Conservation (phyloP, 1,284 basidiomycete species). For the Austroboletus olivaceoglutinosus region DNA sequence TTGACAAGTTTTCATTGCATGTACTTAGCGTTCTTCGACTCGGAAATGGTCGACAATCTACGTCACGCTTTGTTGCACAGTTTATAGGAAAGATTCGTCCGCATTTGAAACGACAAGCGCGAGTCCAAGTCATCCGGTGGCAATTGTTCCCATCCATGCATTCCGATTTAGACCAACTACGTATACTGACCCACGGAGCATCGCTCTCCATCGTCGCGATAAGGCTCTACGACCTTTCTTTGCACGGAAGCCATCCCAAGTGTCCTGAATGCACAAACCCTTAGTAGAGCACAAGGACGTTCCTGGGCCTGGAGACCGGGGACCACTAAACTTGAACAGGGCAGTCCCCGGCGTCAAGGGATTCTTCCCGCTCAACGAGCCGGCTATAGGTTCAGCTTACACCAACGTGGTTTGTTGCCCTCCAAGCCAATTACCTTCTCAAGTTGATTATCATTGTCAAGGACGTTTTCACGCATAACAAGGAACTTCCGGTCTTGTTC, state of each 20-base stretch:
- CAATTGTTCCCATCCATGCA: not conserved
- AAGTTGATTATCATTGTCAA: conserved; percentile 17
- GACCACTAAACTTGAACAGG: conserved; percentile 40
- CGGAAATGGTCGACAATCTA: no score
- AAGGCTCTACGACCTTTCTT: conserved; percentile 1
- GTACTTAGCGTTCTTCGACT: no score
- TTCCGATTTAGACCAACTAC: not conserved
- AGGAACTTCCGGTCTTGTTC: conserved; percentile 59
- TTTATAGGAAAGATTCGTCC: no score
- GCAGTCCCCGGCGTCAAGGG: conserved; percentile 48
- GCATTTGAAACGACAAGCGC: no score
- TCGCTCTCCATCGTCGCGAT: not conserved
- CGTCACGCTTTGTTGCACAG: no score
- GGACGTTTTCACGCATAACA: conserved; percentile 45
- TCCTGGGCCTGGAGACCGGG: not conserved
- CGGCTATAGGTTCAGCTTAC: conserved; percentile 53
- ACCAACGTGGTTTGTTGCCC: conserved; percentile 33
- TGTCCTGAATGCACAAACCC: not conserved
- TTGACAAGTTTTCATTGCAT: no score
- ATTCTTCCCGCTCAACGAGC: conserved; percentile 63
- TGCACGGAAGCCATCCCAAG: not conserved
- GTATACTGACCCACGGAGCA: not conserved
- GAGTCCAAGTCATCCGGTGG: not conserved
- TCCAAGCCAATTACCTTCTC: not conserved
- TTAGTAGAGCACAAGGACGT: not conserved